Evolutionary conservation across 1,139 yeast species (phyloP).

Genomic region (Candida tropicalis): DNA sequence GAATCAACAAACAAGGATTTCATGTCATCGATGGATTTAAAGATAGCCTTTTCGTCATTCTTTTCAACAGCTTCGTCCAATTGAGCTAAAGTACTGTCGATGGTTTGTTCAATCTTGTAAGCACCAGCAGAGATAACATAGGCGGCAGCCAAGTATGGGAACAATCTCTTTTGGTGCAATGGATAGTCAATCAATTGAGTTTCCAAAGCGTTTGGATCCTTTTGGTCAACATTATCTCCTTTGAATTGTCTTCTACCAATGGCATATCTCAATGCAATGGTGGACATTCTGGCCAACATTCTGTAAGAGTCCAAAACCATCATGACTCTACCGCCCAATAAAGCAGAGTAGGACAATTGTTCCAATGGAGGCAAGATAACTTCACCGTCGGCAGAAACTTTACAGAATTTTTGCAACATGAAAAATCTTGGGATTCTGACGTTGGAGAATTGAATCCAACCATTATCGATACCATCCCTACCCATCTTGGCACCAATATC

Average conservation of each 20-base stretch:
- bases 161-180: constrained; percentile 48
- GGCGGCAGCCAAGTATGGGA: constrained; percentile 48
- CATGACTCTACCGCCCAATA: constrained; percentile 48
- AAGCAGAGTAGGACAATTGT: constrained; percentile 50
- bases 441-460: constrained; percentile 51
- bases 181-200: constrained; percentile 50
- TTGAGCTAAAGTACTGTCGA: constrained; percentile 29
- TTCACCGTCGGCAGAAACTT: constrained; percentile 42
- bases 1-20: constrained; percentile 51
- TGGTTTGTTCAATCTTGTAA: constrained; percentile 36
- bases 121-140: constrained; percentile 47
- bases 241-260: constrained; percentile 50
- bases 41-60: constrained; percentile 38
- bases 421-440: constrained; percentile 49
- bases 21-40: constrained; percentile 41
- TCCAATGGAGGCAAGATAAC: constrained; percentile 49
- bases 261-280: constrained; percentile 49
- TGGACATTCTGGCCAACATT: constrained; percentile 42
- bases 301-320: constrained; percentile 50
- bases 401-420: constrained; percentile 52
- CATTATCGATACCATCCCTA: constrained; percentile 52
- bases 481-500: constrained; percentile 56
- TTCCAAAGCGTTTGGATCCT: constrained; percentile 30
- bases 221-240: constrained; percentile 26
- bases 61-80: constrained; percentile 41